Base-by-base conservation (phyloP, 345 rosid species). In the Toxicodendron radicans region DNA sequence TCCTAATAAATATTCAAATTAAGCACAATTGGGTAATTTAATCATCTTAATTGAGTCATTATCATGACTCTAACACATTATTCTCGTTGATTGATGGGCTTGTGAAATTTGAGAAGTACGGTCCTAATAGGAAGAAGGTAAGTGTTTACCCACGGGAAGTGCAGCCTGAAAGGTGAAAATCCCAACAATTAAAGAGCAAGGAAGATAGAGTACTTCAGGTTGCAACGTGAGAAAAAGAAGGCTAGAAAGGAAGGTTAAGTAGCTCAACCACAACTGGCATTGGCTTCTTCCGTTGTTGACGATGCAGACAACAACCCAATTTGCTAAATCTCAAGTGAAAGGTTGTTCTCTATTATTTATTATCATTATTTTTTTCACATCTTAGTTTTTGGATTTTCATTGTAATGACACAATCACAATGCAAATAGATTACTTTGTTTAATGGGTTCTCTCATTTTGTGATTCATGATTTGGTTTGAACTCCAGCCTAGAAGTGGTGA, bases 61-160 rank as follows among this genome's bases (percentile, higher is more conserved):
- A n/a, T n/a, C n/a, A n/a, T n/a, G n/a, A n/a, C n/a, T n/a, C n/a
- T n/a, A n/a, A 92, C 78, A 92, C 96, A 1, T 85, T 95, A 58
- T 95, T 88, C 80, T 87, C 99, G 51, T 79, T 91, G 79, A 91
- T 95, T 48, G 99, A 95, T 69, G 98, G 99, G 61, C 83, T 92
- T 7, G 98, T 95, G 35, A 92, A 95, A 79, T 92, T 95, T 27
- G 98, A 92, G 93, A 95, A 95, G 87, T 87, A 67, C 38, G 97
- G 99, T 45, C 94, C 97, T 0, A 94, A 92, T 81, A 90, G 70
- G 84, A 87, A 92, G 83, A 84, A 92, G 95, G 71, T 94, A 5
- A 94, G 96, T 57, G 97, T 94, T 41, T 92, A 90, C 62, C 94
- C 98, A 24, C 77, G 92, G 52, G 95, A 85, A 77, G 68, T 89